Evolutionary conservation across 768 basidiomycete species (phyloP), one percentile per base, ranked within the genome.

Genomic region (Tricholomella constricta): DNA sequence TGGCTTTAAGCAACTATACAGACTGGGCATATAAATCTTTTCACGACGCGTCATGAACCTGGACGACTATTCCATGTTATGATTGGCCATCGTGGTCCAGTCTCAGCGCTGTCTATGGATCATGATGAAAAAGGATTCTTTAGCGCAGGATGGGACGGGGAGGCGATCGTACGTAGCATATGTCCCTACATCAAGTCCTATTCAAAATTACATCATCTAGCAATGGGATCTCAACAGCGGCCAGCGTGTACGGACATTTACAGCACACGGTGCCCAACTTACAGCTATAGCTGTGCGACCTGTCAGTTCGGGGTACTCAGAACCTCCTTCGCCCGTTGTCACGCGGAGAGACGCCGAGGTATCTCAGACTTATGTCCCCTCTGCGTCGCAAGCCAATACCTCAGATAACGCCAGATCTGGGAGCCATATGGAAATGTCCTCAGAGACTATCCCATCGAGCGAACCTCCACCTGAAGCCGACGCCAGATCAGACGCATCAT

Each of bases 221-320:
- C 91, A 98, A 84, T 98, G 97, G 96, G 96, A 98, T 71, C 80
- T 99, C 32, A 91, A 99, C 65, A 95, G 89, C 0, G 96, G 97
- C 6, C 80, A 90, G 55, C 75, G 74, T 35, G 80, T 86, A 11
- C 83, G 94, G 44, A 84, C 78, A 42, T 98, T 91, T 67, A 84
- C 80, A 1, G 81, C 88, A 0, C 93, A 97, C 62, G 84, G 87
- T 22, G 84, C 92, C 3, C 95, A 97, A 66, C 80, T 98, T 12
- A 84, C 92, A 3, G 82, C 85, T 6, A 74, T 98, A 35, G 85
- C 88, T 20, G 79, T 95, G 22, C 82, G 90, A 54, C 94, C 95
- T 3, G 65, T 78, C 45, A 67, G 63, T 48, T 70, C 78, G 6
- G 67, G 66, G 38, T 75, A 67, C 58, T 68, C 64, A 45, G 65